These are phyloP conservation scores for Collybia nuda DNA, from an alignment of 768 basidiomycete species.

Conservation along the genomic window DNA sequence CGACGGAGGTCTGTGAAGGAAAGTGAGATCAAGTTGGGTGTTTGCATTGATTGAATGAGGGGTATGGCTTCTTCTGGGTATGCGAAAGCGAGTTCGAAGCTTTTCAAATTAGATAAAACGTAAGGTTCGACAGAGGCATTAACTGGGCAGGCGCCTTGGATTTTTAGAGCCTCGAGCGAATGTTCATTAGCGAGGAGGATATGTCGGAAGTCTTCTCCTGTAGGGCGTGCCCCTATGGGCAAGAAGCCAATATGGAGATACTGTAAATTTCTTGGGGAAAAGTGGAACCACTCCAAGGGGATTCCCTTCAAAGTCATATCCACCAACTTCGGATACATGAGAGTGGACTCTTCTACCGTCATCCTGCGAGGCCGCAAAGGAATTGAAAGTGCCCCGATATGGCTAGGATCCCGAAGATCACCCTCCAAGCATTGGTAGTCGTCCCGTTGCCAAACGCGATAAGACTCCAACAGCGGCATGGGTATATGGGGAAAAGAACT, in stretches of 20 bases:
- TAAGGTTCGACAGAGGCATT: not conserved
- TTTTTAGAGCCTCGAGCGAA: not conserved
- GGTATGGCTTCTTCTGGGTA: not conserved
- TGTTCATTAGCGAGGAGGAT: conserved; percentile 1
- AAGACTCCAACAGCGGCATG: not conserved
- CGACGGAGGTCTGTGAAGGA: not conserved
- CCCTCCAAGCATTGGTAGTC: not conserved
- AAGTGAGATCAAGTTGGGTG: not conserved
- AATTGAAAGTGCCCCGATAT: not conserved
- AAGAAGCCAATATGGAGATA: conserved; percentile 1
- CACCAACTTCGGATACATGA: not conserved
- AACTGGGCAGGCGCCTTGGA: not conserved
- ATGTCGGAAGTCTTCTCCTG: not conserved
- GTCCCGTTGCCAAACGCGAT: not conserved
- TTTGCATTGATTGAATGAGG: not conserved
- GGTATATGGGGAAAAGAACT: not conserved
- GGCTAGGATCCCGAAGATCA: not conserved
- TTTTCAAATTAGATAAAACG: not conserved
- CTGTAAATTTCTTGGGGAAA: not conserved
- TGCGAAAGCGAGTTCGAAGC: not conserved
- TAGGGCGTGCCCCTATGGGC: not conserved
- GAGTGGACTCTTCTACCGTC: not conserved
- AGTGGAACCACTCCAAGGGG: not conserved
- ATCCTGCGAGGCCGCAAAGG: not conserved
- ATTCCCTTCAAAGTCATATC: not conserved